Evolutionary conservation across 1,139 yeast species (phyloP).

Genomic region (Blastobotrys serpentis): DNA sequence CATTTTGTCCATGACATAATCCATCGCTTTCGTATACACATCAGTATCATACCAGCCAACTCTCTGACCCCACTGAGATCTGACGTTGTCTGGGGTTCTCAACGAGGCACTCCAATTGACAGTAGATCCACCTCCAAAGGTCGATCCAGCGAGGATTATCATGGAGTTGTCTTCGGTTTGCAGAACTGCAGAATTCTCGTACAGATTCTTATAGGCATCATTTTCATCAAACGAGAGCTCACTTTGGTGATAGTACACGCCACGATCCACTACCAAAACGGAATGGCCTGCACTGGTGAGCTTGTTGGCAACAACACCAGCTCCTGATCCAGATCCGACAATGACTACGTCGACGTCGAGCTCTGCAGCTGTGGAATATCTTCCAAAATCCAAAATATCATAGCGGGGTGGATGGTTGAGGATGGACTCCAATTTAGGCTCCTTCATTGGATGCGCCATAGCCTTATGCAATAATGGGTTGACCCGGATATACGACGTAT

Average conservation of each 20-base stretch:
- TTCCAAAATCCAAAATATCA: conserved; percentile 24
- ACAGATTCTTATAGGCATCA: conserved; percentile 43
- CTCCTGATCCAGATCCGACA: conserved; percentile 59
- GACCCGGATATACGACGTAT: conserved; percentile 20
- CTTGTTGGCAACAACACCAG: conserved; percentile 57
- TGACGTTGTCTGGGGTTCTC: conserved; percentile 53
- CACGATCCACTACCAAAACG: conserved; percentile 55
- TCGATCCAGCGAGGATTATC: conserved; percentile 52
- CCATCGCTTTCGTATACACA: conserved; percentile 49
- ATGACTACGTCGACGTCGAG: conserved; percentile 45
- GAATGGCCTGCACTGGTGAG: conserved; percentile 48
- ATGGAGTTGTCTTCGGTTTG: conserved; percentile 41
- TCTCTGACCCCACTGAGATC: conserved; percentile 51
- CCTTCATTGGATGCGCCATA: conserved; percentile 28
- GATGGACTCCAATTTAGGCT: conserved; percentile 21
- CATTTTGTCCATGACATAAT: conserved; percentile 53
- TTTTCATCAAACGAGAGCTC: conserved; percentile 45
- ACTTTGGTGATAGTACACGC: conserved; percentile 44
- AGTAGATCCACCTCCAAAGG: conserved; percentile 62
- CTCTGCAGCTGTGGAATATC: conserved; percentile 22
- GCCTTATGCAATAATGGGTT: conserved; percentile 24
- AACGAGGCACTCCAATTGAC: conserved; percentile 64
- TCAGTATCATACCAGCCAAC: conserved; percentile 51
- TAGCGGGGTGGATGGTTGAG: conserved; percentile 14
- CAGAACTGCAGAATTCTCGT: conserved; percentile 46